Conservation (phyloP, 768 basidiomycete genomes). For the Collybia mongolica region DNA sequence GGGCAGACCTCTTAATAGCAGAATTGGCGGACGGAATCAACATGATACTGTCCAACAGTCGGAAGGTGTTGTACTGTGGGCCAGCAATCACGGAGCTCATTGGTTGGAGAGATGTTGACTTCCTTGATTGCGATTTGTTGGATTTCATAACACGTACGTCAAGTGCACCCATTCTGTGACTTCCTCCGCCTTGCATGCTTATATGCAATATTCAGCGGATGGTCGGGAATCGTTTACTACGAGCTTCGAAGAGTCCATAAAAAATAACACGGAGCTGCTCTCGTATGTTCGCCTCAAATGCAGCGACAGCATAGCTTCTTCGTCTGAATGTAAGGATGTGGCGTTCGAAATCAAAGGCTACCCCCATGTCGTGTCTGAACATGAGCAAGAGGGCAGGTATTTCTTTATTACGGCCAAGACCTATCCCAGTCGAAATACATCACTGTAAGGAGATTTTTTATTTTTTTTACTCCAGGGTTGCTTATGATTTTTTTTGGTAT, state of each 20-base stretch:
- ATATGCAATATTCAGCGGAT: slow-evolving; percentile 37
- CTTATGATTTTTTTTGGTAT: not conserved
- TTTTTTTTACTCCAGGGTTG: too few species aligned
- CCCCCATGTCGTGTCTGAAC: slow-evolving; percentile 45
- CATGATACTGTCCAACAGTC: slow-evolving; percentile 62
- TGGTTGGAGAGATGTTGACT: slow-evolving; percentile 74
- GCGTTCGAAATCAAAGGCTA: slow-evolving; percentile 74
- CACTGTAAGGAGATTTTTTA: slow-evolving; percentile 42
- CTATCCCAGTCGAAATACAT: slow-evolving; percentile 71
- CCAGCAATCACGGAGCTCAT: slow-evolving; percentile 67
- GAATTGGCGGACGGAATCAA: slow-evolving; percentile 75
- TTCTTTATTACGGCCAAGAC: slow-evolving; percentile 77
- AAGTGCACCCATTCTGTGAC: not conserved
- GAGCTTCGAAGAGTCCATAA: slow-evolving; percentile 56
- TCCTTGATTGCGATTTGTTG: slow-evolving; percentile 64
- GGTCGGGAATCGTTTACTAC: slow-evolving; percentile 57
- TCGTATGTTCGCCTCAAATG: slow-evolving; percentile 61
- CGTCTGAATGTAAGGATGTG: slow-evolving; percentile 38
- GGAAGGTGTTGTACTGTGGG: slow-evolving; percentile 69
- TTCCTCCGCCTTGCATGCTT: not conserved
- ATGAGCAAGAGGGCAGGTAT: slow-evolving; percentile 45
- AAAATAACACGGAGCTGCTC: slow-evolving; percentile 47
- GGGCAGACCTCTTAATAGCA: slow-evolving; percentile 77
- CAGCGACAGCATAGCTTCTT: slow-evolving; percentile 25
- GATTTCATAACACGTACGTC: slow-evolving; percentile 65